These are phyloP conservation scores for Fomitopsis betulina DNA, from an alignment of 1,284 basidiomycete species.

Conservation along the genomic window DNA sequence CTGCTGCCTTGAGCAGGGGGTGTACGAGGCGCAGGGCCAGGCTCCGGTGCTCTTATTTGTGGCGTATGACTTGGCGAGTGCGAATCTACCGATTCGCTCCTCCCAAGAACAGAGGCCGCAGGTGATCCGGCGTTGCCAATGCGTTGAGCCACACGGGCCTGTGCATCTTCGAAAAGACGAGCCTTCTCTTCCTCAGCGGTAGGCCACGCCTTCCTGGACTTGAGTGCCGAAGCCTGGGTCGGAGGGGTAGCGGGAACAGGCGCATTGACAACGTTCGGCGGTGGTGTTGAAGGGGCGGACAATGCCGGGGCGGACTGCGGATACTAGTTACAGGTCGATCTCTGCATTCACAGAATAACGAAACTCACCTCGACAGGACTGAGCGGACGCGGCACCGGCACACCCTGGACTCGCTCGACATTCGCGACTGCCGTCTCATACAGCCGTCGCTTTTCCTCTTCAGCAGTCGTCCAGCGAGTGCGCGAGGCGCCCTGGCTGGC, in stretches of 20 bases:
- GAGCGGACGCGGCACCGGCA: conserved; percentile 19
- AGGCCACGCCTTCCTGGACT: conserved; percentile 38
- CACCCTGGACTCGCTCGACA: conserved; percentile 55
- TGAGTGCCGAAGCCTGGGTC: background rate
- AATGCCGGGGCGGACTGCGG: background rate
- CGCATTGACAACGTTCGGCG: conserved; percentile 2
- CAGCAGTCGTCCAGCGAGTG: conserved; percentile 46
- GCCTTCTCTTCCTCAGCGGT: conserved; percentile 73
- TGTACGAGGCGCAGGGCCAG: conserved; percentile 1
- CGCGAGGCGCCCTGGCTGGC: background rate
- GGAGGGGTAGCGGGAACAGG: conserved; percentile 3
- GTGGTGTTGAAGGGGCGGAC: conserved; percentile 5
- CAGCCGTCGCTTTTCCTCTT: conserved; percentile 61
- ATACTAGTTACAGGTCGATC: background rate
- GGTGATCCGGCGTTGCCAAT: conserved; percentile 6
- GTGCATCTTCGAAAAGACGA: conserved; percentile 63
- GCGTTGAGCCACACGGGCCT: conserved; percentile 39
- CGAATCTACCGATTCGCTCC: conserved; percentile 1
- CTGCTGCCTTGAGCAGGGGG: background rate
- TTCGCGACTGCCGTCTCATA: conserved; percentile 63
- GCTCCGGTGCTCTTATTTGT: background rate
- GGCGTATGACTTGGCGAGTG: background rate
- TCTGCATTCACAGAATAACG: background rate
- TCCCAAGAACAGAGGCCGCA: conserved; percentile 29
- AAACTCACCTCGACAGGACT: conserved; percentile 11